Conservation (phyloP, 257 asterid species). For the Pogostemon cablin region DNA sequence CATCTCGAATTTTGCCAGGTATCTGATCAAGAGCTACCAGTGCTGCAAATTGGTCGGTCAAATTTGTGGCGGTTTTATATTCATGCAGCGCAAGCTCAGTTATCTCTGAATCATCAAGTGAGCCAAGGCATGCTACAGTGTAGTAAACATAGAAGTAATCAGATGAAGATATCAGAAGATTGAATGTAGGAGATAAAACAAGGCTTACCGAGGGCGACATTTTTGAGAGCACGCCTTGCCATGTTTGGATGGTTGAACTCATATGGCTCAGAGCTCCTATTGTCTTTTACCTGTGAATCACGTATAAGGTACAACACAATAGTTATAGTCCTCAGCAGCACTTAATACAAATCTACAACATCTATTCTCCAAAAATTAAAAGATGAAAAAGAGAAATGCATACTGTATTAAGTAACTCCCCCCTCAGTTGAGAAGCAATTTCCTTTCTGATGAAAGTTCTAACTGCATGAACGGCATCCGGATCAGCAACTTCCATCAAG, state of each 20-base stretch:
- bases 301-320: not conserved
- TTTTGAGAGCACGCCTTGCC: slow-evolving; percentile 85
- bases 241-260: slow-evolving; percentile 64
- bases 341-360: not conserved
- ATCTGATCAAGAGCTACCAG: slow-evolving; percentile 82
- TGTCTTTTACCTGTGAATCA: slow-evolving; percentile 49
- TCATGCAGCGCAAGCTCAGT: slow-evolving; percentile 75
- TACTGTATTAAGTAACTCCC: slow-evolving; percentile 62
- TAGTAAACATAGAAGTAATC: slow-evolving; percentile 7
- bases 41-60: slow-evolving; percentile 93
- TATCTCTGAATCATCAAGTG: slow-evolving; percentile 59
- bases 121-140: slow-evolving; percentile 72
- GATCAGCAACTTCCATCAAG: slow-evolving; percentile 89
- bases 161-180: slow-evolving; percentile 8
- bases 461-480: slow-evolving; percentile 89
- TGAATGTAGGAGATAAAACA: not conserved
- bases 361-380: not conserved
- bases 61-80: slow-evolving; percentile 74
- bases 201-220: slow-evolving; percentile 63
- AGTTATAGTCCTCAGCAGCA: slow-evolving; percentile 7
- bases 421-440: slow-evolving; percentile 71
- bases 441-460: slow-evolving; percentile 69
- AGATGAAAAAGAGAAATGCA: not conserved
- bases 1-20: slow-evolving; percentile 73
- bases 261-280: slow-evolving; percentile 62